Conservation (phyloP, 768 basidiomycete species). For the Lactifluus hygrophoroides region DNA sequence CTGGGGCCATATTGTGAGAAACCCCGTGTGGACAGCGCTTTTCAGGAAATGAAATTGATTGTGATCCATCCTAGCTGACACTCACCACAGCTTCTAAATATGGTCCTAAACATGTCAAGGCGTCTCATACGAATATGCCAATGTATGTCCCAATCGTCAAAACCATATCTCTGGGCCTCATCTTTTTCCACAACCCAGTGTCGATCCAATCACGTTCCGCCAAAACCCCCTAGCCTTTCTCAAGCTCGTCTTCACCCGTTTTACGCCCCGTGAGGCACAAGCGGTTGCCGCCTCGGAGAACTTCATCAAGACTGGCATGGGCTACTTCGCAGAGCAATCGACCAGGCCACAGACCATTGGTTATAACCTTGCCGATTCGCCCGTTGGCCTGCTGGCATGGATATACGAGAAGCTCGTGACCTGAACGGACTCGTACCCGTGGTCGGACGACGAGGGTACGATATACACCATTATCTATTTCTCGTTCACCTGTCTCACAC, state of each 20-base stretch:
- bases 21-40: background rate
- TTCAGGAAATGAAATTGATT: background rate
- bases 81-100: conserved; percentile 22
- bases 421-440: conserved; percentile 41
- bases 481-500: no score
- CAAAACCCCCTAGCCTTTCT: conserved; percentile 27
- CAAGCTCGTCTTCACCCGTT: conserved; percentile 24
- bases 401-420: conserved; percentile 30
- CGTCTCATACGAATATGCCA: conserved; percentile 29
- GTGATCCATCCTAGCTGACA: conserved; percentile 22
- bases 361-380: conserved; percentile 49
- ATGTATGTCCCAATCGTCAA: conserved; percentile 18
- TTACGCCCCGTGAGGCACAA: conserved; percentile 25
- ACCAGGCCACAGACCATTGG: conserved; percentile 33
- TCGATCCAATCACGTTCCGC: background rate
- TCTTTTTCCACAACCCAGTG: background rate
- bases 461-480: no score
- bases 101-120: conserved; percentile 27
- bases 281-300: conserved; percentile 20
- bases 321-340: conserved; percentile 28
- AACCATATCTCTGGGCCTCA: background rate
- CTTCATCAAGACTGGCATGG: conserved; percentile 23
- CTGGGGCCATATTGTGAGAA: conserved; percentile 34
- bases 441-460: conserved; percentile 52
- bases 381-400: conserved; percentile 37